These are phyloP conservation scores for Paraphysoderma sedebokerense DNA, from an alignment of 371 early-diverging fungal genomes.

Conservation along the genomic window DNA sequence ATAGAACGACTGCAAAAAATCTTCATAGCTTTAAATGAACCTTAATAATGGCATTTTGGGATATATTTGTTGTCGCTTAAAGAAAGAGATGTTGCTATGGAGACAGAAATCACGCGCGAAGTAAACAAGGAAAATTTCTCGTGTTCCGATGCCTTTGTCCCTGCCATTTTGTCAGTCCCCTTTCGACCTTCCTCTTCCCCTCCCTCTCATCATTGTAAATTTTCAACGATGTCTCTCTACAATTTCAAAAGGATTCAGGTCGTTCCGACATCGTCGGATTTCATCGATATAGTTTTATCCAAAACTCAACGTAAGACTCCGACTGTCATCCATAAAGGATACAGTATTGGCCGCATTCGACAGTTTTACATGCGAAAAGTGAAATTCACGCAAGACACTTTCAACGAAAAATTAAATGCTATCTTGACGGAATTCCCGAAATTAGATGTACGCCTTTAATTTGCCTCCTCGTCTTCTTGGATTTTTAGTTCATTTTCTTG, in stretches of 20 bases:
- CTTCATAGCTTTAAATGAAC: no score
- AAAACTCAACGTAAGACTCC: slow-evolving; percentile 99
- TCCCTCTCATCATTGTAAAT: background rate
- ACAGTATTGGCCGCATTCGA: slow-evolving; percentile 91
- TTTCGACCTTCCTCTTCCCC: slow-evolving; percentile 3
- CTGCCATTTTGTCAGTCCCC: no score
- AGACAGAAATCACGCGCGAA: no score
- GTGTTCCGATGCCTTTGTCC: no score
- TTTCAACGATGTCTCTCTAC: slow-evolving; percentile 46
- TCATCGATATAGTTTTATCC: slow-evolving; percentile 96
- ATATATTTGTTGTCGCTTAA: no score
- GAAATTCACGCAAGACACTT: slow-evolving; percentile 96
- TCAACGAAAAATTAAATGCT: slow-evolving; percentile 85
- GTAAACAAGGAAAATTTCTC: no score
- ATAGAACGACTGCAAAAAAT: no score
- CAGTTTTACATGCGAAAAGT: slow-evolving; percentile 99
- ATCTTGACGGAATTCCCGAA: slow-evolving; percentile 97
- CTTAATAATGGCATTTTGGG: no score
- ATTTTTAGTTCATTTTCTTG: background rate
- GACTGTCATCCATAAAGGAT: slow-evolving; percentile 93
- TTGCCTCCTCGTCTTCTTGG: background rate
- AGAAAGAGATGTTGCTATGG: no score
- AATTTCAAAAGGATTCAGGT: slow-evolving; percentile 97
- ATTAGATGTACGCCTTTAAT: slow-evolving; percentile 65
- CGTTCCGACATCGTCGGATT: slow-evolving; percentile 85